These are phyloP conservation scores for Lolium rigidum DNA, from an alignment of 176 grass and related monocot species.

Conservation along the genomic window DNA sequence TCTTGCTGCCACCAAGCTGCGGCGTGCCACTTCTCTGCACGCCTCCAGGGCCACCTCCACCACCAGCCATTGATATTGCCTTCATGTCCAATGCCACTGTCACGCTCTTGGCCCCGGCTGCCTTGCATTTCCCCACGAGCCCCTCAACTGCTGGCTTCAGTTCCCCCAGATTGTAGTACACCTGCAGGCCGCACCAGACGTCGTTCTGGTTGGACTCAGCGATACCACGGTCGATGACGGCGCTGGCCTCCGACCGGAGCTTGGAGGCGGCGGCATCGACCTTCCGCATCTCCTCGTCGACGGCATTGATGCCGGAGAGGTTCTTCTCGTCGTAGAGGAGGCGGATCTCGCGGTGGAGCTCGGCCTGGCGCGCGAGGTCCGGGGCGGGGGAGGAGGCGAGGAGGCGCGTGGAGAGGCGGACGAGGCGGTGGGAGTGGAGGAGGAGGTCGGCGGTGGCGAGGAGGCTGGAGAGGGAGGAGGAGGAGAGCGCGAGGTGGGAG, in stretches of 20 bases:
- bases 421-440: conserved; percentile 77
- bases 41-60: conserved; percentile 82
- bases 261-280: conserved; percentile 66
- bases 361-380: conserved; percentile 82
- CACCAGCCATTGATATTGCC: conserved; percentile 69
- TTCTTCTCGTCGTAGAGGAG: conserved; percentile 87
- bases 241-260: conserved; percentile 74
- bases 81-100: conserved; percentile 89
- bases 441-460: conserved; percentile 86
- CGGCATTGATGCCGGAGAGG: conserved; percentile 77
- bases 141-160: conserved; percentile 79
- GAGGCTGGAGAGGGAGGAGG: conserved; percentile 86
- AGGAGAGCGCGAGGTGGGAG: conserved; percentile 63
- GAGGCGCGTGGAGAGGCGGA: conserved; percentile 83
- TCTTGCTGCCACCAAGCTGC: conserved; percentile 88
- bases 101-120: conserved; percentile 77
- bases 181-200: conserved; percentile 92
- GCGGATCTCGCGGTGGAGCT: conserved; percentile 89
- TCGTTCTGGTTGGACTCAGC: conserved; percentile 95
- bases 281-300: conserved; percentile 89
- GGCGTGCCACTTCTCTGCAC: conserved; percentile 97
- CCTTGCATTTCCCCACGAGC: conserved; percentile 75
- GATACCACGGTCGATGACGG: conserved; percentile 71
- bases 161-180: conserved; percentile 96
- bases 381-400: conserved; percentile 55